Conservation (phyloP, 768 basidiomycete species). For the Punctularia strigosozonata region DNA sequence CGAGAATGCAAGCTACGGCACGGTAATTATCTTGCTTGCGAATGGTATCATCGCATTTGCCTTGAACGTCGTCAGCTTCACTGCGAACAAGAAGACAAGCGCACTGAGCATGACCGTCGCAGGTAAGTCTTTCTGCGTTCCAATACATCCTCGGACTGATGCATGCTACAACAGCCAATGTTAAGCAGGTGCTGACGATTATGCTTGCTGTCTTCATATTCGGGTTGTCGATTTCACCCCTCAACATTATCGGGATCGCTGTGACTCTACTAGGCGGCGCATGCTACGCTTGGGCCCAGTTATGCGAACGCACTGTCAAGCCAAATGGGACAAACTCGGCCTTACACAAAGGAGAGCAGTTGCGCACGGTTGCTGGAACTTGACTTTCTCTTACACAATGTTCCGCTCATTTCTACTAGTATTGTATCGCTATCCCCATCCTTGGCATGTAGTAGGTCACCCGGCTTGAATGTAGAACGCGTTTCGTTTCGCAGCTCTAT, state of each 20-base stretch:
- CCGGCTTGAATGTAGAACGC: too few relatives aligned
- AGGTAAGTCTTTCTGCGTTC: conserved; percentile 33
- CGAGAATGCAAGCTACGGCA: conserved; percentile 28
- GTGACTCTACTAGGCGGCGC: conserved; percentile 83
- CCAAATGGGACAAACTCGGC: too few relatives aligned
- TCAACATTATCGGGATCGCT: conserved; percentile 74
- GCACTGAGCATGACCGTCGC: conserved; percentile 88
- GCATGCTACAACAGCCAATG: conserved; percentile 46
- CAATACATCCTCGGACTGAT: conserved; percentile 1
- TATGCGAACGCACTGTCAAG: too few relatives aligned
- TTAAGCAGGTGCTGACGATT: conserved; percentile 90
- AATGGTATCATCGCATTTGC: conserved; percentile 89
- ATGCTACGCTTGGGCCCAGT: conserved; percentile 64
- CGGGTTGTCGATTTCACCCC: conserved; percentile 63
- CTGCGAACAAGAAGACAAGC: conserved; percentile 88
- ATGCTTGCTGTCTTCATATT: conserved; percentile 78
- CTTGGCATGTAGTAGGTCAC: too few relatives aligned
- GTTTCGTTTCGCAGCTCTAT: too few relatives aligned
- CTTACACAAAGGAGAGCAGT: too few relatives aligned
- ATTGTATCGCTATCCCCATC: too few relatives aligned
- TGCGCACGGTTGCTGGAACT: too few relatives aligned
- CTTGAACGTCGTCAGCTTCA: conserved; percentile 89
- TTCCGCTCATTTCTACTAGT: too few relatives aligned
- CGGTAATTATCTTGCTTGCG: conserved; percentile 42
- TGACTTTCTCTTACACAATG: too few relatives aligned